Percentiles rank a stretch among this genome's conserved stretches.
phyloP scores from a whole-genome alignment of 2,329 filamentous ascomycete genomes.

The Aureobasidium sp. region DNA sequence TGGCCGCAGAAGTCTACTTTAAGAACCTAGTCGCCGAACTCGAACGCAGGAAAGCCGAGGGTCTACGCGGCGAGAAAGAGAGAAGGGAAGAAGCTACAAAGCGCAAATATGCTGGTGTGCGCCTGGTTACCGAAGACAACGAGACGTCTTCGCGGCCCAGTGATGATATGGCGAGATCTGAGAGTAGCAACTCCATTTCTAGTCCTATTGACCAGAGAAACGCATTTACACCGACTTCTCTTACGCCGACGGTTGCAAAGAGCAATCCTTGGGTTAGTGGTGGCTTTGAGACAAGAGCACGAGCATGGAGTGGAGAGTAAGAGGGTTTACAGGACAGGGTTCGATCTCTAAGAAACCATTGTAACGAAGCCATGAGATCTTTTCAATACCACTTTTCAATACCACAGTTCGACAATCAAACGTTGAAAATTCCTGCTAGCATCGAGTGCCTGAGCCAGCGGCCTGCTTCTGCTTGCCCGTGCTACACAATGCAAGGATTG shows the following conservation, averaged over 20 bases:
- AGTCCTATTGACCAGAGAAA: slow-evolving; percentile 4
- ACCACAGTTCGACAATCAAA: background rate
- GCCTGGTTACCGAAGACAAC: slow-evolving; percentile 14
- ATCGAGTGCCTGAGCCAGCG: background rate
- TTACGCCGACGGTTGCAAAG: background rate
- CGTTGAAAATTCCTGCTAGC: background rate
- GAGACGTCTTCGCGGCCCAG: slow-evolving; percentile 5
- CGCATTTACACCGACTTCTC: background rate
- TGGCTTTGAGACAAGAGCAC: slow-evolving; percentile 3
- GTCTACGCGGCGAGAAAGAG: slow-evolving; percentile 5
- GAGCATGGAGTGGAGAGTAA: slow-evolving; percentile 7
- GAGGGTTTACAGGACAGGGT: background rate
- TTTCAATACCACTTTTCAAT: no score
- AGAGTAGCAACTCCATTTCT: slow-evolving; percentile 6
- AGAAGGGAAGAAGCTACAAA: slow-evolving; percentile 11
- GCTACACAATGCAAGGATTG: no score
- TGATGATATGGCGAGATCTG: slow-evolving; percentile 3
- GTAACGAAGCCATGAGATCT: background rate
- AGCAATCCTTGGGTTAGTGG: slow-evolving; percentile 1
- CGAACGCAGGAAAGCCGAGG: slow-evolving; percentile 47
- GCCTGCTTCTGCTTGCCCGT: no score
- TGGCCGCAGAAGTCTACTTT: slow-evolving; percentile 77
- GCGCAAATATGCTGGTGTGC: slow-evolving; percentile 15
- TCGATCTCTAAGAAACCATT: background rate
- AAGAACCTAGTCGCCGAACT: slow-evolving; percentile 66